Evolutionary conservation across 805 yeast species (phyloP), one percentile per base, ranked within the genome.

Genomic region (Ogataea paraovalis): DNA sequence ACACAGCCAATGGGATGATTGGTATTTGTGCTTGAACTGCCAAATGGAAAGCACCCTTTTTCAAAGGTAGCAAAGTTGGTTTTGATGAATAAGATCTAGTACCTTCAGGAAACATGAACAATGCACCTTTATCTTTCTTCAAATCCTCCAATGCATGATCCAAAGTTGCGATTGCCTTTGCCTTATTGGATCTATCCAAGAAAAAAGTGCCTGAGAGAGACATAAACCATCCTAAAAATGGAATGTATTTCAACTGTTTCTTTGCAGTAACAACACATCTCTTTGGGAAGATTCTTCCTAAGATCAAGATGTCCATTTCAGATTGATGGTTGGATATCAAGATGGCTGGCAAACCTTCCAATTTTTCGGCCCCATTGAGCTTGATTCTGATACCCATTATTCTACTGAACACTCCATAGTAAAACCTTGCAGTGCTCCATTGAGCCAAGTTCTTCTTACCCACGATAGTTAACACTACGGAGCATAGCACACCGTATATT

Each of bases 191-290:
- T 64, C 99, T 81, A 64, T 94, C 96, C 46, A 94, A 73, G 69
- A 94, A 94, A 57, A 92, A 85, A 2, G 98, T 85, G 12, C 97
- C 97, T 52, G 94, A 82, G 21, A 89, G 76, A 22, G 80, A 61
- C 99, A 94, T 91, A 70, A 91, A 94, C 98, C 97, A 92, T 13
- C 99, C 99, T 57, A 94, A 73, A 58, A 94, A 78, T 16, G 99
- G 99, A 44, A 89, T 72, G 62, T 79, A 88, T 59, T 87, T 82
- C 59, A 94, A 75, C 4, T 87, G 84, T 64, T 80, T 82, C 68
- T 94, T 94, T 32, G 97, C 94, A 1, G 98, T 94, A 41, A 94
- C 96, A 7, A 91, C 83, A 71, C 91, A 89, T 43, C 87, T 88
- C 42, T 82, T 80, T 44, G 96, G 96, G 74, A 94, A 94, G 38